Evolutionary conservation across 2,329 filamentous ascomycete genomes (phyloP).

Genomic region (Xylaria polymorpha): DNA sequence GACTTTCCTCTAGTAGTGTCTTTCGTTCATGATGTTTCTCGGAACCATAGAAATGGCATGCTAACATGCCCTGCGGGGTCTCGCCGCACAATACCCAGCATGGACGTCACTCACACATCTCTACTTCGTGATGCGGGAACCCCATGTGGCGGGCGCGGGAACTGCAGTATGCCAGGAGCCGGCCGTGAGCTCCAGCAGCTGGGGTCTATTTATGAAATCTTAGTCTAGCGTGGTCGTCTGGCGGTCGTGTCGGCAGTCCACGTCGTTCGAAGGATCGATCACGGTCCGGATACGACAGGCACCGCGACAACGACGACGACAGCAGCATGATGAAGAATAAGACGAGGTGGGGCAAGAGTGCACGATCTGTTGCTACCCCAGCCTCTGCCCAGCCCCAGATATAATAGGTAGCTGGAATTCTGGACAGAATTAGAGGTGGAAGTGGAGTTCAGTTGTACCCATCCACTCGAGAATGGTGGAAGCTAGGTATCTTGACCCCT

Average conservation of each 20-base stretch:
- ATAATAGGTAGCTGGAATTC: constrained; percentile 24
- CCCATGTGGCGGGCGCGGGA: constrained; percentile 31
- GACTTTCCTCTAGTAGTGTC: constrained; percentile 41
- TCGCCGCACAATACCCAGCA: constrained; percentile 27
- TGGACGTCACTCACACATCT: constrained; percentile 23
- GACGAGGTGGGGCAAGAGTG: constrained; percentile 35
- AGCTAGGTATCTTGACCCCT: constrained; percentile 29
- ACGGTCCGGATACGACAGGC: constrained; percentile 16
- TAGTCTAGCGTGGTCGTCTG: constrained; percentile 1
- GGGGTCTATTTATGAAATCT: background rate
- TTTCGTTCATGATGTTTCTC: constrained; percentile 33
- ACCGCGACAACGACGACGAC: constrained; percentile 16
- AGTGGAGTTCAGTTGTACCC: constrained; percentile 31
- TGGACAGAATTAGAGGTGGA: constrained; percentile 35
- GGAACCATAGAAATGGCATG: constrained; percentile 22
- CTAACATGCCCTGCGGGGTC: constrained; percentile 14
- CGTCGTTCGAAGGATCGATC: constrained; percentile 28
- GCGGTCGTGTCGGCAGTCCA: constrained; percentile 31
- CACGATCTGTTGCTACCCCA: constrained; percentile 40
- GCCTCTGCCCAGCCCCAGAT: constrained; percentile 40
- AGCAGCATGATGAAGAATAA: constrained; percentile 18
- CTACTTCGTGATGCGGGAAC: constrained; percentile 33
- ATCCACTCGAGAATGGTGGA: background rate
- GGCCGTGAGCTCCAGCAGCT: constrained; percentile 15
- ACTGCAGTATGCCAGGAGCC: constrained; percentile 33